Base-by-base conservation (phyloP, 768 basidiomycete genomes). In the Dacryopinax primogenitus region DNA sequence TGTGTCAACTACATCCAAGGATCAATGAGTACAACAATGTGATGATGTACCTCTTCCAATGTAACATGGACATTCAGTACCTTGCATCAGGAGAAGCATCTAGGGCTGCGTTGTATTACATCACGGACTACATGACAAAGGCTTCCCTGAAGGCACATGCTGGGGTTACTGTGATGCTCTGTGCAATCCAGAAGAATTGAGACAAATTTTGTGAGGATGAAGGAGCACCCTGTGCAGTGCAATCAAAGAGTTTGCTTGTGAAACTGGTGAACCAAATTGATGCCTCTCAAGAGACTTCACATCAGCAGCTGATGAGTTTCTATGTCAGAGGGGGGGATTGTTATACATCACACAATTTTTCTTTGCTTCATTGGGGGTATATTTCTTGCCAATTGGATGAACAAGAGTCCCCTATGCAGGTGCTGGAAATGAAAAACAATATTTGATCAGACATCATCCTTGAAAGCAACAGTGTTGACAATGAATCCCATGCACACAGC, bases 91-190 rank as follows among this genome's bases (percentile, higher is more conserved):
- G 80, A 0, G 37, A 69, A 3, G 66, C 73, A 0, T 78, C 78
- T 0, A 80, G 81, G 64, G 79, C 80, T 0, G 66, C 79, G 0
- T 36, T 78, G 2, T 79, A 78, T 64, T 82, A 81, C 62, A 78
- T 81, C 21, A 81, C 80, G 0, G 74, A 82, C 64, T 81, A 82
- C 62, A 80, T 82, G 18, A 77, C 79, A 0, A 82, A 82, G 64
- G 64, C 75, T 0, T 73, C 77, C 41, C 65, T 81, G 11, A 78
- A 78, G 37, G 67, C 74, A 0, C 77, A 81, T 68, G 75, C 79
- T 21, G 65, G 77, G 0, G 79, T 71, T 69, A 74, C 77, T 0
- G 75, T 77, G 0, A 63, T 81, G 2, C 74, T 78, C 41, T 26
- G 72, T 0, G 74, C 79, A 2, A 67, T 78, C 0, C 13, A 58